phyloP scores from a whole-genome alignment of 371 early-diverging fungal species.

The Encephalitozoon intestinalis region DNA sequence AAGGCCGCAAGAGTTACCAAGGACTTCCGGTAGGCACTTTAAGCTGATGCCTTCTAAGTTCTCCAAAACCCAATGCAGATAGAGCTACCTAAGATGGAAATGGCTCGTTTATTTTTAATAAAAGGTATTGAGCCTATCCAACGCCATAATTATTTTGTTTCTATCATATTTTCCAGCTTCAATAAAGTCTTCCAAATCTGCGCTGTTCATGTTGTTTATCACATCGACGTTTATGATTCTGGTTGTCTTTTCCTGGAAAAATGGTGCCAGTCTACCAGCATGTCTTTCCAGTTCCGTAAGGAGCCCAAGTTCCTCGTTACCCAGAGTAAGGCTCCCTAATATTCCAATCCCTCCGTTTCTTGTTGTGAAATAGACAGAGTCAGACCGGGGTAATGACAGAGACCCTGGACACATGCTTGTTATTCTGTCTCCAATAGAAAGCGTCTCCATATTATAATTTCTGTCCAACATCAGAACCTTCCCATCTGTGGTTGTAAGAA shows the following conservation, averaged over 20 bases:
- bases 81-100: neutral
- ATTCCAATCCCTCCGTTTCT: neutral
- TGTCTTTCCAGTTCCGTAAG: neutral
- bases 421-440: neutral
- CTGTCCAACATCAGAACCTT: neutral
- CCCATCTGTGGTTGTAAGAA: neutral
- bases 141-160: neutral
- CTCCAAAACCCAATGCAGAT: too few relatives aligned
- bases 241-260: neutral
- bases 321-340: neutral
- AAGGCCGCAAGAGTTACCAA: neutral
- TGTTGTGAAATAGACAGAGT: neutral
- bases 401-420: neutral
- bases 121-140: neutral
- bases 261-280: neutral
- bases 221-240: neutral
- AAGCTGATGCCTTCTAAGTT: too few relatives aligned
- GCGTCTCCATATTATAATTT: neutral
- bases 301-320: neutral
- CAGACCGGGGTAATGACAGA: neutral
- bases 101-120: neutral
- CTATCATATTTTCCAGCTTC: neutral
- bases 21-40: neutral
- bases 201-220: neutral
- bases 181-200: neutral